Conservation (phyloP, 306 rosid genomes). For the Trifolium repens region DNA sequence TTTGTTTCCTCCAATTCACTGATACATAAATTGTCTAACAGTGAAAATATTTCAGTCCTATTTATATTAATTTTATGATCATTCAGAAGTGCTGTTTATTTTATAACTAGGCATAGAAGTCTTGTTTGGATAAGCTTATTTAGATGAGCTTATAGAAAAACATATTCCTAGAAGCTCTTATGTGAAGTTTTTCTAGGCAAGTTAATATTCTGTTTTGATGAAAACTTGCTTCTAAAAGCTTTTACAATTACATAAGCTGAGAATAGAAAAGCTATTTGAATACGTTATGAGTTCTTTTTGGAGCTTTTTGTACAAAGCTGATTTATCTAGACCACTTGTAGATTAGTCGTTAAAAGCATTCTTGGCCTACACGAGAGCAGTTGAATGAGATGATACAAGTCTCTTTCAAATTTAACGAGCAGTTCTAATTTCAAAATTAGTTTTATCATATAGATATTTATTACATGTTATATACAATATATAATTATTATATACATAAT, state of each 20-base stretch:
- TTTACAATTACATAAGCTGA: neutral
- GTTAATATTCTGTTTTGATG: neutral
- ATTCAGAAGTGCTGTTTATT: conserved; percentile 12
- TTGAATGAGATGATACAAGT: neutral
- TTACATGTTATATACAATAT: no score
- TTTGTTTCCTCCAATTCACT: conserved; percentile 29
- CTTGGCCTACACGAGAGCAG: neutral
- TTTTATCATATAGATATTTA: no score
- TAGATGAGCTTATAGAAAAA: neutral
- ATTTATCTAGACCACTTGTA: no score
- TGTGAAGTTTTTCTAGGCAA: neutral
- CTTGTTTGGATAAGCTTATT: conserved; percentile 6
- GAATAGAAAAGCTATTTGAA: neutral
- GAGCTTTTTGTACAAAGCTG: neutral
- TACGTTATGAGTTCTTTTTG: neutral
- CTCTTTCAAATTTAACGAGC: neutral
- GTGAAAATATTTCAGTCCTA: conserved; percentile 28
- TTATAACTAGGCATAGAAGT: conserved; percentile 1
- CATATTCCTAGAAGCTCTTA: neutral
- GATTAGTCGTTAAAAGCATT: neutral
- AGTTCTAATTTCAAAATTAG: neutral
- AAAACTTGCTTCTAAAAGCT: conserved; percentile 4
- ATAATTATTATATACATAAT: neutral
- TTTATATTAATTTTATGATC: conserved; percentile 29
- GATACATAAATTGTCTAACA: conserved; percentile 14